Evolutionary conservation across 192 early-diverging fungal genomes (phyloP).

Genomic region (Linnemannia elongata): DNA sequence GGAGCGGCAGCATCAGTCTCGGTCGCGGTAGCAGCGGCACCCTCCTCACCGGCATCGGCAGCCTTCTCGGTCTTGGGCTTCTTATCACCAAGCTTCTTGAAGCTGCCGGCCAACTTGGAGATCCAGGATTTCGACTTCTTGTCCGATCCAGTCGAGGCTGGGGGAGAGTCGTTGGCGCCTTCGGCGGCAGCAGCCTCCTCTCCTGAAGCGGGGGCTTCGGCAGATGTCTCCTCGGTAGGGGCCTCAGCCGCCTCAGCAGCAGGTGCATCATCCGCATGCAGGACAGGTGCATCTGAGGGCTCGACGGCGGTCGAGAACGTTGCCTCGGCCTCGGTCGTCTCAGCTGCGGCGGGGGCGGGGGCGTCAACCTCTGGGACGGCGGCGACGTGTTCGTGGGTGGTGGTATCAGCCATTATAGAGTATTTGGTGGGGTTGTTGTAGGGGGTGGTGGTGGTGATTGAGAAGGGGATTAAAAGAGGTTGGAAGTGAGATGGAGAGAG

Average conservation of each 20-base stretch:
- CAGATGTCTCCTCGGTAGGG: constrained; percentile 18
- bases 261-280: constrained; percentile 26
- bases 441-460: background rate
- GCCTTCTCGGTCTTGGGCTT: constrained; percentile 50
- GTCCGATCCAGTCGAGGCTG: constrained; percentile 24
- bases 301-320: constrained; percentile 51
- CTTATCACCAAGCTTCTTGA: constrained; percentile 53
- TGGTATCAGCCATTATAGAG: constrained; percentile 33
- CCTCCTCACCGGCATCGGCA: constrained; percentile 11
- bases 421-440: background rate
- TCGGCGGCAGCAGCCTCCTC: constrained; percentile 1
- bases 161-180: constrained; percentile 11
- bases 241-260: constrained; percentile 2
- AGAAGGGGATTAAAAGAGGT: background rate
- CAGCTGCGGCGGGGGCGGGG: background rate
- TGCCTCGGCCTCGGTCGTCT: constrained; percentile 18
- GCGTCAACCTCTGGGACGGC: background rate
- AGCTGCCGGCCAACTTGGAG: constrained; percentile 44
- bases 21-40: background rate
- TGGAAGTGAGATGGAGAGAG: background rate
- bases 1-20: background rate
- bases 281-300: constrained; percentile 35
- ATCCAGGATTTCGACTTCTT: constrained; percentile 50
- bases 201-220: background rate
- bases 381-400: background rate